phyloP scores from a whole-genome alignment of 805 yeast species.

The Ogataea corticis region DNA sequence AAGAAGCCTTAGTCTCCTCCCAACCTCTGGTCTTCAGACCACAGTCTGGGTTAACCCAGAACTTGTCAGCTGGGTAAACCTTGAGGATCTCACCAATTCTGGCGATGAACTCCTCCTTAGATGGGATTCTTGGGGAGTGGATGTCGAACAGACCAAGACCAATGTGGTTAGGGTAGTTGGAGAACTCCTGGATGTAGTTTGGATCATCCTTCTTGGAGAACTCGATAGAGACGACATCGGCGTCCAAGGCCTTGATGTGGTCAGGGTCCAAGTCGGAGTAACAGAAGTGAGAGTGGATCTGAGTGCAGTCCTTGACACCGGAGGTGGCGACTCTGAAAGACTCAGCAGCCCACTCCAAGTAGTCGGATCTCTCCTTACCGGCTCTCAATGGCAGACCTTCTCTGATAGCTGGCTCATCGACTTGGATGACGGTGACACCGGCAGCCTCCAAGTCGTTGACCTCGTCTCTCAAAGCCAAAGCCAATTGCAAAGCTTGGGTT shows the following conservation, averaged over 20 bases:
- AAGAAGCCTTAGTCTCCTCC: slow-evolving; percentile 94
- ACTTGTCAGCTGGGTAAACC: slow-evolving; percentile 96
- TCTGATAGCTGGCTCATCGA: slow-evolving; percentile 99
- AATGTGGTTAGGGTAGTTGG: slow-evolving; percentile 98
- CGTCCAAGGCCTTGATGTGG: slow-evolving; percentile 99
- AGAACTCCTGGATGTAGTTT: slow-evolving; percentile 95
- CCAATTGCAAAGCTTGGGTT: slow-evolving; percentile 94
- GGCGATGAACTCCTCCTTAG: slow-evolving; percentile 91
- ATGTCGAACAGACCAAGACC: slow-evolving; percentile 99
- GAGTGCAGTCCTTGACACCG: slow-evolving; percentile 93
- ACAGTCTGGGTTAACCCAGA: slow-evolving; percentile 99
- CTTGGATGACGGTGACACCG: slow-evolving; percentile 97
- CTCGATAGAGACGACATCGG: slow-evolving; percentile 98
- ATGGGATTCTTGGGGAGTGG: slow-evolving; percentile 99
- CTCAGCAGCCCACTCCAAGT: slow-evolving; percentile 98
- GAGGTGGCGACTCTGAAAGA: slow-evolving; percentile 99
- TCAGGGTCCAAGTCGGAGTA: slow-evolving; percentile 99
- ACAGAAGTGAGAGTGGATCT: slow-evolving; percentile 99
- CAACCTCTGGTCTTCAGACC: slow-evolving; percentile 99
- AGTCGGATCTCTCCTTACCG: slow-evolving; percentile 94
- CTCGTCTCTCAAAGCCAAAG: slow-evolving; percentile 97
- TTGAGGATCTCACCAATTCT: slow-evolving; percentile 93
- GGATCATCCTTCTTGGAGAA: slow-evolving; percentile 99
- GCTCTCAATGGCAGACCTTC: slow-evolving; percentile 99
- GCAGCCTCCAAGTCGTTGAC: slow-evolving; percentile 98